Evolutionary conservation across 495 filamentous ascomycete species (phyloP), one percentile per base, ranked within the genome.

Genomic region (Hypoxylon trugodes): DNA sequence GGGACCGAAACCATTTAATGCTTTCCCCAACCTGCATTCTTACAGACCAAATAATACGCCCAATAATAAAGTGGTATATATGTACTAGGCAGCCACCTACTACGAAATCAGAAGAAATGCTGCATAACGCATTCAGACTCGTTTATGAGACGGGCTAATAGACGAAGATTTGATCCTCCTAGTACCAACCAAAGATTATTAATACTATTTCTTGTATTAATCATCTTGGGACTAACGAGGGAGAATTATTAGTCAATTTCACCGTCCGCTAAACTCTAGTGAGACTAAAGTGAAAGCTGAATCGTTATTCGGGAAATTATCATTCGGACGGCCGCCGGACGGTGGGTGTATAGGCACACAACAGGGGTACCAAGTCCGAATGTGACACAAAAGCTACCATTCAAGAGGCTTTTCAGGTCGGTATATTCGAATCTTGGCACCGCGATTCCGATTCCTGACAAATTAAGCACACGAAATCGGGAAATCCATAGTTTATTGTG

Each of bases 251-350:
- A 15, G 1, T 57, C 19, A 45, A 12, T 25, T 45, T 13, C n/a
- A 45, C 26, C 21, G 12, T 15, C 22, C 15, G 12, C 24, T 47
- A 30, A 47, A 47, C 25, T 15, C 10, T n/a, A n/a, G n/a, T n/a
- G n/a, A n/a, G n/a, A 30, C 32, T 30, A 47, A 1, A 18, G 25
- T 16, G 24, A 28, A 47, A 8, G 7, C 4, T 3, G 3, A 4
- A 32, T 15, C 33, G 5, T 5, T 3, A 12, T 45, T 65, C 59
- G 51, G 57, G 63, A 51, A 48, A 59, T 32, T 45, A 15, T 53
- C 58, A 58, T 54, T 42, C 58, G 64, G 64, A 58, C 64, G 51
- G 49, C 51, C 56, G 52, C 57, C 63, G 64, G 58, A 61, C 46
- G 36, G 35, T 30, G 37, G 36, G 35, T 30, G 37, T 30, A 58